These are phyloP conservation scores for Trichoderma brevicompactum DNA, from an alignment of 2,329 filamentous ascomycete species.

Conservation along the genomic window DNA sequence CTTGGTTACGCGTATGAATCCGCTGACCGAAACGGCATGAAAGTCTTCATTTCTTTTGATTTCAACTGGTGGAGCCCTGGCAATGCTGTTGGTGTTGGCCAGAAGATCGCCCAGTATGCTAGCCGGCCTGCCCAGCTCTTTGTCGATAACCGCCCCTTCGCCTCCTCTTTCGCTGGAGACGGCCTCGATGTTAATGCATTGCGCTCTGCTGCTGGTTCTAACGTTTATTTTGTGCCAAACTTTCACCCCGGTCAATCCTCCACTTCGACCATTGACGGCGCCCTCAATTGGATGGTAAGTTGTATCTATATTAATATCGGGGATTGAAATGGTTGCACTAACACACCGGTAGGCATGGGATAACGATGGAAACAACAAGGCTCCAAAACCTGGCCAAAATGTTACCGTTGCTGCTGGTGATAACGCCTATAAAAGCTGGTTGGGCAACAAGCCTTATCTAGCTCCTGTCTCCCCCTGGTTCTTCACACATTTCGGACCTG, in stretches of 20 bases:
- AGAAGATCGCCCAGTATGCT: conserved; percentile 52
- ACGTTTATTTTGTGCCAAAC: conserved; percentile 56
- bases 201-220: conserved; percentile 46
- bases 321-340: not conserved
- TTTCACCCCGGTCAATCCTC: conserved; percentile 49
- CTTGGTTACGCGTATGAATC: conserved; percentile 54
- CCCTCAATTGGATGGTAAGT: conserved; percentile 49
- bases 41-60: conserved; percentile 61
- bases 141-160: conserved; percentile 55
- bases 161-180: conserved; percentile 57
- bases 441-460: conserved; percentile 53
- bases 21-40: conserved; percentile 52
- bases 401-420: conserved; percentile 45
- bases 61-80: conserved; percentile 52
- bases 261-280: conserved; percentile 49
- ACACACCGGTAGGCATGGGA: conserved; percentile 44
- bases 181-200: conserved; percentile 50
- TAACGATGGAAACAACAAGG: conserved; percentile 52
- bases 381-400: conserved; percentile 44
- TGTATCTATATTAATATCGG: too few relatives aligned
- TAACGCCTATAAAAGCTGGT: conserved; percentile 40
- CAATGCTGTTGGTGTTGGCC: conserved; percentile 48
- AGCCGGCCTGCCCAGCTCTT: conserved; percentile 50
- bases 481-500: conserved; percentile 52
- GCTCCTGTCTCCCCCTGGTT: conserved; percentile 52